phyloP scores from a whole-genome alignment of 305 asterid species.

The Fraxinus greggii region DNA sequence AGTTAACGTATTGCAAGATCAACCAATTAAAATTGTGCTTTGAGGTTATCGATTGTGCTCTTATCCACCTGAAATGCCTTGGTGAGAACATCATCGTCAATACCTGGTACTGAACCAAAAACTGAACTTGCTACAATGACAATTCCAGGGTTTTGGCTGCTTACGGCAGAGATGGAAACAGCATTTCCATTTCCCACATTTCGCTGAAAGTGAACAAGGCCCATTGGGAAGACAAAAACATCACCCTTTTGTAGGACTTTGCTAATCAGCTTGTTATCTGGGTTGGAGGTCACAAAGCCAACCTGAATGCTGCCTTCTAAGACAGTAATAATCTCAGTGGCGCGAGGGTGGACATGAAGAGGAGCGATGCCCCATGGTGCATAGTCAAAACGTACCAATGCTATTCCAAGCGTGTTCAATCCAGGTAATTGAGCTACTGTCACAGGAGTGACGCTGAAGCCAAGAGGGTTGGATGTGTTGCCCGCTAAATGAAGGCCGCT shows the following conservation, averaged over 20 bases:
- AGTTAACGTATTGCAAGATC: not conserved
- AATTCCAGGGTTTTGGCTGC: conserved; percentile 31
- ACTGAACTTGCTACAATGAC: conserved; percentile 5
- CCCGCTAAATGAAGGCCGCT: conserved; percentile 21
- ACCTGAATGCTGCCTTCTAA: conserved; percentile 19
- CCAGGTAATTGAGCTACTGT: conserved; percentile 20
- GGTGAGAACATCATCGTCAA: not conserved
- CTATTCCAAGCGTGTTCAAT: conserved; percentile 27
- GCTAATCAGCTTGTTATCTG: conserved; percentile 16
- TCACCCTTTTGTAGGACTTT: conserved; percentile 19
- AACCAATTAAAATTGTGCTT: conserved; percentile 2
- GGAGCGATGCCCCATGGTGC: conserved; percentile 25
- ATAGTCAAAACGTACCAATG: conserved; percentile 22
- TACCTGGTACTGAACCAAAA: not conserved
- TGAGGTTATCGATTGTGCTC: not conserved
- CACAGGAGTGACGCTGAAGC: conserved; percentile 14
- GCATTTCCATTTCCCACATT: conserved; percentile 21
- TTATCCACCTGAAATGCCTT: conserved; percentile 3
- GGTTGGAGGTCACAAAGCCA: conserved; percentile 29
- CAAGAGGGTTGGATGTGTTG: conserved; percentile 29
- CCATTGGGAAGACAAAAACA: conserved; percentile 26
- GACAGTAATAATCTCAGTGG: conserved; percentile 26
- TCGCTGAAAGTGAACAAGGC: conserved; percentile 23
- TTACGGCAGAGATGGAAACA: conserved; percentile 12
- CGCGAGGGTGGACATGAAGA: conserved; percentile 26